These are phyloP conservation scores for Diaporthe sp. DNA, from an alignment of 2,329 filamentous ascomycete genomes.

Conservation along the genomic window DNA sequence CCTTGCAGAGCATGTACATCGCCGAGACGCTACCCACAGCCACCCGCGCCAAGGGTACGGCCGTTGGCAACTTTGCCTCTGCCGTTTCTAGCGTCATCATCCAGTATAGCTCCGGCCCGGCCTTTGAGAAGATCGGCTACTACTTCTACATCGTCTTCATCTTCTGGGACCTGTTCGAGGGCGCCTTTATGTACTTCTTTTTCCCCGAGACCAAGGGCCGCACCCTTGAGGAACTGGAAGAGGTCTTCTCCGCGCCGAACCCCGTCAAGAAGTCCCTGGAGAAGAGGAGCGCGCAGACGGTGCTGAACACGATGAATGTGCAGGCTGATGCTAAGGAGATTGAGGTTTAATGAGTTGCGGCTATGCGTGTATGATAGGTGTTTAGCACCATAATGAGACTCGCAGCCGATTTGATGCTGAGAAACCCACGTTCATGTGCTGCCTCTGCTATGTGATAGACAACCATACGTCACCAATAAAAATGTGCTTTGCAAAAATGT, in stretches of 20 bases:
- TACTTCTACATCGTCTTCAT: constrained; percentile 62
- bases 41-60: constrained; percentile 61
- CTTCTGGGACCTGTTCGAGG: constrained; percentile 60
- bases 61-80: constrained; percentile 57
- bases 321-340: constrained; percentile 47
- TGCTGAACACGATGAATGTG: constrained; percentile 56
- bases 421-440: background rate
- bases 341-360: background rate
- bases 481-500: background rate
- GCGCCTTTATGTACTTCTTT: constrained; percentile 62
- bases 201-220: constrained; percentile 63
- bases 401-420: background rate
- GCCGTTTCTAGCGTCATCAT: constrained; percentile 55
- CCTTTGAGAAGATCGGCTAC: constrained; percentile 58
- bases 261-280: constrained; percentile 61
- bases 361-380: background rate
- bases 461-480: background rate
- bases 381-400: background rate
- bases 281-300: constrained; percentile 58
- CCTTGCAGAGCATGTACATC: constrained; percentile 64
- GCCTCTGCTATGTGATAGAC: background rate
- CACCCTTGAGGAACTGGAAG: constrained; percentile 67
- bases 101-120: constrained; percentile 60
- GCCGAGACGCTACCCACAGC: constrained; percentile 60
- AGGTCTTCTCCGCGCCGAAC: constrained; percentile 62